Evolutionary conservation across 805 yeast genomes (phyloP).

Genomic region (Zygosaccharomyces bailii): DNA sequence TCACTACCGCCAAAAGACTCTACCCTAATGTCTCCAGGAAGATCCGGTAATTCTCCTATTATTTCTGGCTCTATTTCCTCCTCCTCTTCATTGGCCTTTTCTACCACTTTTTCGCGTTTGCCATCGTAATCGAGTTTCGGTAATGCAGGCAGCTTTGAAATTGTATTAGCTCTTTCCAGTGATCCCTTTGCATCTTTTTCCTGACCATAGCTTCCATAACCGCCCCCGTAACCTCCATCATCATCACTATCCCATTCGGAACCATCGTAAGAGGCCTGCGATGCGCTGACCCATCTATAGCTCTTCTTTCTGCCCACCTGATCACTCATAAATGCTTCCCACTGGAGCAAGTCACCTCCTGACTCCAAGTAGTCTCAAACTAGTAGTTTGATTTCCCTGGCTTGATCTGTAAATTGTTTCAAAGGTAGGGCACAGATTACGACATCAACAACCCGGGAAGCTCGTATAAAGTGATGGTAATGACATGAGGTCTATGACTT

Average conservation of each 20-base stretch:
- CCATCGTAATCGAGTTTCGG: constrained; percentile 28
- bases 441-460: too few species aligned
- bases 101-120: too few species aligned
- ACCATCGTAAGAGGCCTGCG: constrained; percentile 41
- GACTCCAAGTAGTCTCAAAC: background rate
- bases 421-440: background rate
- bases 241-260: constrained; percentile 40
- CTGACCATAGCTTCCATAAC: constrained; percentile 8
- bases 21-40: background rate
- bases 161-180: constrained; percentile 7
- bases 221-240: constrained; percentile 14
- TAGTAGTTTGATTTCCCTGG: background rate
- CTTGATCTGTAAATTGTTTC: background rate
- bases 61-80: constrained; percentile 1
- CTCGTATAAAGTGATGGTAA: too few species aligned
- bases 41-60: background rate
- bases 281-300: constrained; percentile 42
- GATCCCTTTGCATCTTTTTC: background rate
- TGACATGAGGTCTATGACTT: too few species aligned
- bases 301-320: constrained; percentile 40
- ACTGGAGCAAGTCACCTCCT: background rate
- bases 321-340: constrained; percentile 17
- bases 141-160: constrained; percentile 23
- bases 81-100: background rate
- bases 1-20: constrained; percentile 3